phyloP scores from a whole-genome alignment of 495 filamentous ascomycete species.

The Xylaria acuta region DNA sequence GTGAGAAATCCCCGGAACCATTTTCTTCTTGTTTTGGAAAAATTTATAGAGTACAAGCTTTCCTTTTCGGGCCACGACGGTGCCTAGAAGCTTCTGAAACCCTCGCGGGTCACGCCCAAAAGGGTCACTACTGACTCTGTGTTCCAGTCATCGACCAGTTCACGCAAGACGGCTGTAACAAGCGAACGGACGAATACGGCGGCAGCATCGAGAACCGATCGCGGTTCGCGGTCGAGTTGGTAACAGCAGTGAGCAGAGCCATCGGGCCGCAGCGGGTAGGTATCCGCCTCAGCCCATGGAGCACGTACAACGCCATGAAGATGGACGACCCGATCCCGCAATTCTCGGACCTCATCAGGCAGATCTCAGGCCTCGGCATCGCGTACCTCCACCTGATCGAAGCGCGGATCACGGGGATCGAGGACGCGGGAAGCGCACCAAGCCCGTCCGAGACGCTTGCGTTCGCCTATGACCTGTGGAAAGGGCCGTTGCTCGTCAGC shows the following conservation, averaged over 20 bases:
- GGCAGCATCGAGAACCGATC: constrained; percentile 62
- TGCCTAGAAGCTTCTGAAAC: too few relatives aligned
- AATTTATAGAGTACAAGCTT: too few relatives aligned
- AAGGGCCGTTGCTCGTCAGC: constrained; percentile 63
- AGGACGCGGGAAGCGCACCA: constrained; percentile 29
- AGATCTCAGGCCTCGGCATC: constrained; percentile 61
- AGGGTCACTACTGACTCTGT: too few relatives aligned
- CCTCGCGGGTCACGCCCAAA: too few relatives aligned
- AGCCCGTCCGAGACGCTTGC: constrained; percentile 56
- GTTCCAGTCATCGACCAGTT: constrained; percentile 66
- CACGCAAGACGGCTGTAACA: constrained; percentile 57
- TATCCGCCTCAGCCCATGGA: constrained; percentile 71
- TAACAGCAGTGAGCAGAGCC: constrained; percentile 65
- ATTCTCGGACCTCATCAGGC: constrained; percentile 56
- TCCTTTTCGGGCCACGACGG: too few relatives aligned
- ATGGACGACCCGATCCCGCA: too few relatives aligned
- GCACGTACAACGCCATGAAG: too few relatives aligned
- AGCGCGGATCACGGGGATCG: constrained; percentile 53
- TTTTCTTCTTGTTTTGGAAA: too few relatives aligned
- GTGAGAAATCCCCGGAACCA: too few relatives aligned
- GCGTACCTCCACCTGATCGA: constrained; percentile 73
- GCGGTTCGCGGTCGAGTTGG: constrained; percentile 69
- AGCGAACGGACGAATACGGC: constrained; percentile 58
- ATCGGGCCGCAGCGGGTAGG: constrained; percentile 68
- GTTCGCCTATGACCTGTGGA: constrained; percentile 58